Conservation (phyloP, 306 rosid species). For the Gillenia trifoliata region DNA sequence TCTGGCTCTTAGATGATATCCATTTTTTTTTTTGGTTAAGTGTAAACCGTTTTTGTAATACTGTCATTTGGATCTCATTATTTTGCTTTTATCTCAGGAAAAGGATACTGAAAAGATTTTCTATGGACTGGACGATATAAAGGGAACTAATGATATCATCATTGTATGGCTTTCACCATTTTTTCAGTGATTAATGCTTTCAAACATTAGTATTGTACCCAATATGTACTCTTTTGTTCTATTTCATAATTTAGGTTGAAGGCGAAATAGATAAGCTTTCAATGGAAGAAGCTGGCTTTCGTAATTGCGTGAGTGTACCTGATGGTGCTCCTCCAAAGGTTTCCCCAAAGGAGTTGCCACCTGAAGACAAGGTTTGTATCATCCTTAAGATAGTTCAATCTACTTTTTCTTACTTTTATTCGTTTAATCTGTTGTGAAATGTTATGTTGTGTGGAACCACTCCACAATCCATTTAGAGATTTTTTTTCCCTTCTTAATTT, state of each 20-base stretch:
- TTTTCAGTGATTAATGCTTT: constrained; percentile 3
- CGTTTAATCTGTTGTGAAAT: background rate
- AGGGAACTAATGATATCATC: constrained; percentile 65
- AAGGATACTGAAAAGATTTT: constrained; percentile 77
- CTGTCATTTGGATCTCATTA: background rate
- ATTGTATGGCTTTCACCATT: constrained; percentile 53
- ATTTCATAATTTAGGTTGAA: constrained; percentile 63
- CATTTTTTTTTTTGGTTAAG: background rate
- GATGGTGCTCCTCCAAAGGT: constrained; percentile 87
- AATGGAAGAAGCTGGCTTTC: constrained; percentile 95
- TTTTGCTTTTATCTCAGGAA: constrained; percentile 51
- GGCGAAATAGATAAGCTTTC: constrained; percentile 98
- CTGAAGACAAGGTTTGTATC: constrained; percentile 57
- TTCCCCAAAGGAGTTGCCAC: constrained; percentile 66
- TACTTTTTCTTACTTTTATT: background rate
- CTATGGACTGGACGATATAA: constrained; percentile 86
- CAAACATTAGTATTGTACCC: constrained; percentile 16
- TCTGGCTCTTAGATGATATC: background rate
- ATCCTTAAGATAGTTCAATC: background rate
- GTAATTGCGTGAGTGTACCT: constrained; percentile 92
- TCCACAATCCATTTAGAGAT: background rate
- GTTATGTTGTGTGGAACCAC: background rate
- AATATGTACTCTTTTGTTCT: constrained; percentile 1
- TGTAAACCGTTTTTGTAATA: background rate
- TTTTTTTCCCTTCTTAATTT: background rate